Evolutionary conservation across 345 rosid genomes (phyloP).

Genomic region (Mangifera indica): DNA sequence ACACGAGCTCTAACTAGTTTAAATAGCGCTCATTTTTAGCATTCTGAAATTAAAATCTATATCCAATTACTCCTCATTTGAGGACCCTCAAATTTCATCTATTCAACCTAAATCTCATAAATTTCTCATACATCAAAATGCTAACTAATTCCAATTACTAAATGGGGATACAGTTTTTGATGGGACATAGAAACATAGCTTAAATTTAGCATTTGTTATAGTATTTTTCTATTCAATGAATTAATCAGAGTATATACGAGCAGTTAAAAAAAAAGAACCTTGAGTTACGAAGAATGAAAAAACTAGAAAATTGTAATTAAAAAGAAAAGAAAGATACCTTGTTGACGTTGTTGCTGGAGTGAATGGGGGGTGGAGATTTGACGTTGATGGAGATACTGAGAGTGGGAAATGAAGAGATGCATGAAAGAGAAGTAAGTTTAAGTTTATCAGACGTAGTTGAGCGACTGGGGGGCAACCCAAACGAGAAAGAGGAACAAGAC

Average conservation of each 20-base stretch:
- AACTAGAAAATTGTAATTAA: background rate
- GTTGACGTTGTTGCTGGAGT: slow-evolving; percentile 45
- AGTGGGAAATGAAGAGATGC: slow-evolving; percentile 56
- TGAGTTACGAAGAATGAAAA: too few species aligned
- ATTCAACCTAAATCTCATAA: background rate
- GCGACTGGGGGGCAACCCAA: slow-evolving; percentile 21
- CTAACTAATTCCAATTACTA: background rate
- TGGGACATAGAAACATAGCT: background rate
- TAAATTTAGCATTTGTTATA: too few species aligned
- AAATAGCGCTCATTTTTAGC: background rate
- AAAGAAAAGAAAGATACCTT: slow-evolving; percentile 37
- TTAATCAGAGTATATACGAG: too few species aligned
- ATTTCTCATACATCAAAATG: background rate
- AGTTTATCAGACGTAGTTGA: slow-evolving; percentile 26
- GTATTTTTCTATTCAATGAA: too few species aligned
- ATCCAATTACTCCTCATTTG: background rate
- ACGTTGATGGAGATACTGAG: slow-evolving; percentile 35
- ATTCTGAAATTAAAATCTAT: background rate
- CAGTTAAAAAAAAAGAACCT: too few species aligned
- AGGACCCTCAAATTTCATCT: background rate
- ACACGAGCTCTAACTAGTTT: background rate
- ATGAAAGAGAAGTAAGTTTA: slow-evolving; percentile 48
- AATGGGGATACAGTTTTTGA: background rate
- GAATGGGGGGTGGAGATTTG: slow-evolving; percentile 25
- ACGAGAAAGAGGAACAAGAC: slow-evolving; percentile 19